Conservation (phyloP, 768 basidiomycete genomes). For the Lactarius trivialis region DNA sequence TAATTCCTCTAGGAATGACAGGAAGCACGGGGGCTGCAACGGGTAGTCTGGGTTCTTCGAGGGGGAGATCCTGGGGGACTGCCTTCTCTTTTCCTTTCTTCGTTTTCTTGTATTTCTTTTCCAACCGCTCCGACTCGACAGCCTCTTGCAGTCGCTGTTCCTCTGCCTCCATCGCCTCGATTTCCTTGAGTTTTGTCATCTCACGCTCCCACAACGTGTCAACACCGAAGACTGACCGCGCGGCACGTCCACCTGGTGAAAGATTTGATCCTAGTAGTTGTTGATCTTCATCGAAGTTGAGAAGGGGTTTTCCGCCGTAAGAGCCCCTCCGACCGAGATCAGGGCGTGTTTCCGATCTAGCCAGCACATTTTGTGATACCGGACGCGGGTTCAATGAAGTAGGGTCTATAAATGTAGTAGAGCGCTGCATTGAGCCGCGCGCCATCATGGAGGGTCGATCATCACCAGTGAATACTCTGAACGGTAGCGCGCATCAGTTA, state of each 20-base stretch:
- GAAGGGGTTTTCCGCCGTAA: constrained; percentile 51
- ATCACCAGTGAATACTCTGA: constrained; percentile 83
- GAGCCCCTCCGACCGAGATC: constrained; percentile 45
- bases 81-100: constrained; percentile 42
- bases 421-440: constrained; percentile 45
- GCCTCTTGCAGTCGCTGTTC: constrained; percentile 48
- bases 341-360: constrained; percentile 38
- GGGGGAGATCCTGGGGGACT: constrained; percentile 7
- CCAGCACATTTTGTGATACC: constrained; percentile 35
- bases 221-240: constrained; percentile 85
- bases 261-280: constrained; percentile 32
- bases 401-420: constrained; percentile 72
- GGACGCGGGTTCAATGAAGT: constrained; percentile 48
- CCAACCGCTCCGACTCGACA: constrained; percentile 42
- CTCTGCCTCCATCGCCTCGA: constrained; percentile 60
- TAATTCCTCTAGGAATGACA: constrained; percentile 32
- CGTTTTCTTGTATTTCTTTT: constrained; percentile 31
- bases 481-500: neutral
- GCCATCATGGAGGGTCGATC: constrained; percentile 92
- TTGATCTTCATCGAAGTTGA: constrained; percentile 54
- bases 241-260: constrained; percentile 29
- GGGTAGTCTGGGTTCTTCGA: constrained; percentile 11
- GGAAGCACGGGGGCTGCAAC: constrained; percentile 31
- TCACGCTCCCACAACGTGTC: constrained; percentile 93
- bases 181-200: constrained; percentile 69